Evolutionary conservation across 2,329 filamentous ascomycete genomes (phyloP), one percentile per base, ranked within the genome.

Genomic region (Aspergillus hiratsukae): DNA sequence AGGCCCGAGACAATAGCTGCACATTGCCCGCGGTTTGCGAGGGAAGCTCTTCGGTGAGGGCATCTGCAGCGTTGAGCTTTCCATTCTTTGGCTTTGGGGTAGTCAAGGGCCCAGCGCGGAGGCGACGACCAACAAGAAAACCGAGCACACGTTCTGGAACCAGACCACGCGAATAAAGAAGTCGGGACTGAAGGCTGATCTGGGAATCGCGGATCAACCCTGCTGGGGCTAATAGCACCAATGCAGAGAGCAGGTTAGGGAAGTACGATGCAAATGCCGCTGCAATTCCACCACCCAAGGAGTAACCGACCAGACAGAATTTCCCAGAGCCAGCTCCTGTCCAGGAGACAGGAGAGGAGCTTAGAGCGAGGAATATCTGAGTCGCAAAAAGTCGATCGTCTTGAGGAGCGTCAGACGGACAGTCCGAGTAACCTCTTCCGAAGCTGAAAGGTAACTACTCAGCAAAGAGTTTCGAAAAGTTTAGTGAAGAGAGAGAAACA

Each of bases 271-370:
- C 82, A 67, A 94, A 93, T 21, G 85, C 80, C 9, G 84, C 85
- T 1, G 83, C 81, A 43, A 95, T 82, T 14, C 87, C 88, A 37
- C 90, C 91, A 48, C 91, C 90, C 0, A 96, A 79, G 0, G 88
- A 91, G 71, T 94, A 95, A 1, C 90, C 91, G 3, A 91, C 75
- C 5, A 95, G 75, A 58, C 85, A 83, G 71, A 94, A 93, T 52
- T 78, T 80, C 7, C 76, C 75, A 6, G 70, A 76, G 4, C 66
- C 64, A 29, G 66, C 61, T 6, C 78, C 78, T 0, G 83, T 86
- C 88, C 88, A 91, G 14, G 84, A 64, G 2, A 93, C 75, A 0
- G 83, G 79, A 1, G 88, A 91, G 1, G 88, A 91, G 27, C 83
- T 80, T 10, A 93, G 76, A 14, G 82, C 88, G 28, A 89, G 80